A percentile compares a stretch with the other conserved stretches of the same genome.
Conservation (phyloP, 495 filamentous ascomycete genomes). For the Penicillium bialowiezense region DNA sequence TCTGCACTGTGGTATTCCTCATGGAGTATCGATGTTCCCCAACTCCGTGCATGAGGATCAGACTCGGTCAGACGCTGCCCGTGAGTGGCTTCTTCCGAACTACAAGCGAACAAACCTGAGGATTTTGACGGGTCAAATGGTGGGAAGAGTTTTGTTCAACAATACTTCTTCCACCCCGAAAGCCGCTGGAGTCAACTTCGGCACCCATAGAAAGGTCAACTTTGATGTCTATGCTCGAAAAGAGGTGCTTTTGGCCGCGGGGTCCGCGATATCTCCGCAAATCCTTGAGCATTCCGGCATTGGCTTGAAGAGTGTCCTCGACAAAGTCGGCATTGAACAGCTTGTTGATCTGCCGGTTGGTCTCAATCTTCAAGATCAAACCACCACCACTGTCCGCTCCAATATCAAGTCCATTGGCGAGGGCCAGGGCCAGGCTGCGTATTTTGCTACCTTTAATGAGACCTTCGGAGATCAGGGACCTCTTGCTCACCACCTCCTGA, state of each 20-base stretch:
- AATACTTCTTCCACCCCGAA: background rate
- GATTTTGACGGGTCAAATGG: constrained; percentile 43
- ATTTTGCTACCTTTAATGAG: constrained; percentile 28
- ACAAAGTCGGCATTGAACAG: constrained; percentile 46
- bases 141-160: constrained; percentile 40
- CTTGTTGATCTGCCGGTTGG: constrained; percentile 53
- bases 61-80: constrained; percentile 38
- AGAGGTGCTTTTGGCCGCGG: constrained; percentile 56
- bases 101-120: constrained; percentile 42
- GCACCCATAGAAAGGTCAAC: constrained; percentile 21
- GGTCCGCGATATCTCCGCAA: constrained; percentile 52
- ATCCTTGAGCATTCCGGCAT: constrained; percentile 48
- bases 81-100: constrained; percentile 47
- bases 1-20: constrained; percentile 22
- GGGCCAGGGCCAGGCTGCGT: constrained; percentile 26
- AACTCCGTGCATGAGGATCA: constrained; percentile 23
- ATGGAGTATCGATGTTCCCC: constrained; percentile 29
- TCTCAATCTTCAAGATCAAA: constrained; percentile 45
- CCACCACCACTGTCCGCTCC: constrained; percentile 21
- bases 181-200: constrained; percentile 35
- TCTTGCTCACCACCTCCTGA: constrained; percentile 13
- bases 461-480: constrained; percentile 19
- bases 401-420: background rate
- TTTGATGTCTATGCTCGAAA: constrained; percentile 36
- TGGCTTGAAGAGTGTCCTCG: constrained; percentile 33